These are phyloP conservation scores for Suhomyces yuchorum DNA, from an alignment of 1,139 yeast genomes.

Conservation along the genomic window DNA sequence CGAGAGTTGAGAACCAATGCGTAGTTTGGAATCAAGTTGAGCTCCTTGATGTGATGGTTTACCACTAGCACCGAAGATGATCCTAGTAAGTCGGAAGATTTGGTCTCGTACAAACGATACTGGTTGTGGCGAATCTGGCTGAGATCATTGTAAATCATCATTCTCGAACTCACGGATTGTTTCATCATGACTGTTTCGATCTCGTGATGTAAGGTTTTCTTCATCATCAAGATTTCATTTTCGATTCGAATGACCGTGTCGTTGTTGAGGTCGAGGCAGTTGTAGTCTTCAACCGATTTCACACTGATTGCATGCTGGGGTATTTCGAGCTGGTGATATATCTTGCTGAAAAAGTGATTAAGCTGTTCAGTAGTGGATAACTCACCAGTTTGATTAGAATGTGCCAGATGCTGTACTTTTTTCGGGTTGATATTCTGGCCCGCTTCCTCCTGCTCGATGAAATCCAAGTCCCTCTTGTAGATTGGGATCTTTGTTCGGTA, in stretches of 20 bases:
- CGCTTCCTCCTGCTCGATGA: slow-evolving; percentile 33
- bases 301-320: slow-evolving; percentile 35
- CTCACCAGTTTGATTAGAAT: slow-evolving; percentile 4
- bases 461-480: slow-evolving; percentile 43
- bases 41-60: slow-evolving; percentile 34
- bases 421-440: slow-evolving; percentile 27
- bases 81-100: slow-evolving; percentile 15
- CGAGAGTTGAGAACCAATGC: slow-evolving; percentile 30
- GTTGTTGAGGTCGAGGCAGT: slow-evolving; percentile 30
- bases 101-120: slow-evolving; percentile 33
- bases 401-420: slow-evolving; percentile 12
- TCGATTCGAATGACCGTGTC: slow-evolving; percentile 28
- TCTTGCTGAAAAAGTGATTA: slow-evolving; percentile 19
- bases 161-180: slow-evolving; percentile 22
- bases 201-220: slow-evolving; percentile 32
- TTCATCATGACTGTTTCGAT: slow-evolving; percentile 33
- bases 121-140: slow-evolving; percentile 32
- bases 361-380: slow-evolving; percentile 10
- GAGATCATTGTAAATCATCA: slow-evolving; percentile 25
- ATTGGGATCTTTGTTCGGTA: slow-evolving; percentile 35
- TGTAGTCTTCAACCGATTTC: slow-evolving; percentile 33
- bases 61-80: slow-evolving; percentile 23
- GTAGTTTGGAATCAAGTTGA: slow-evolving; percentile 41
- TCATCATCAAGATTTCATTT: slow-evolving; percentile 34
- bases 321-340: slow-evolving; percentile 28